phyloP scores from a whole-genome alignment of 83 land plant species.

The Isoetes engelmannii region DNA sequence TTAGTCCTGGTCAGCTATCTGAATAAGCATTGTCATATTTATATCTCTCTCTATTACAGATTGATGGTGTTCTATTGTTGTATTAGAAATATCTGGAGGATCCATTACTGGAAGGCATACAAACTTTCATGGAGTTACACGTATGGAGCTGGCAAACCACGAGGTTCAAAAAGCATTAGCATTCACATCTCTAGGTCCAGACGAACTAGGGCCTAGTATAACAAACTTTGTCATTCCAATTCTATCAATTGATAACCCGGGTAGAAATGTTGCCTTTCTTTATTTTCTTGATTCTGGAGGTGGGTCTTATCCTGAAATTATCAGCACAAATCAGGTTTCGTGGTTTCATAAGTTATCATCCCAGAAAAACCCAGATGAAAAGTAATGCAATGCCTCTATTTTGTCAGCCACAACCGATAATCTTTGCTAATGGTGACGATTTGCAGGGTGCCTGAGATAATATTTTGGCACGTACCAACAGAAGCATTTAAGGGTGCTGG shows the following conservation, averaged over 20 bases:
- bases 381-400: slow-evolving; percentile 25
- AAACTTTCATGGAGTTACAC: slow-evolving; percentile 53
- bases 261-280: slow-evolving; percentile 37
- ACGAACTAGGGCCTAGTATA: slow-evolving; percentile 70
- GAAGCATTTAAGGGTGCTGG: slow-evolving; percentile 48
- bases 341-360: slow-evolving; percentile 54
- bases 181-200: slow-evolving; percentile 47
- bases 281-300: slow-evolving; percentile 98
- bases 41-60: background rate
- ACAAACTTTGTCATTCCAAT: slow-evolving; percentile 77
- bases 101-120: background rate
- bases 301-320: slow-evolving; percentile 83
- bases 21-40: no score
- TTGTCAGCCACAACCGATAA: background rate
- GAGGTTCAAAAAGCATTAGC: slow-evolving; percentile 43
- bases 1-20: no score
- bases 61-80: background rate
- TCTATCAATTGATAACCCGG: slow-evolving; percentile 29
- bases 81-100: background rate
- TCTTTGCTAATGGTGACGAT: background rate
- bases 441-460: slow-evolving; percentile 73
- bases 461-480: slow-evolving; percentile 95
- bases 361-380: slow-evolving; percentile 48
- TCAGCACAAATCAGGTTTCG: slow-evolving; percentile 57
- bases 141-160: slow-evolving; percentile 47